Base-by-base conservation (phyloP, 2,329 filamentous ascomycete species). In the Periconia macrospinosa region DNA sequence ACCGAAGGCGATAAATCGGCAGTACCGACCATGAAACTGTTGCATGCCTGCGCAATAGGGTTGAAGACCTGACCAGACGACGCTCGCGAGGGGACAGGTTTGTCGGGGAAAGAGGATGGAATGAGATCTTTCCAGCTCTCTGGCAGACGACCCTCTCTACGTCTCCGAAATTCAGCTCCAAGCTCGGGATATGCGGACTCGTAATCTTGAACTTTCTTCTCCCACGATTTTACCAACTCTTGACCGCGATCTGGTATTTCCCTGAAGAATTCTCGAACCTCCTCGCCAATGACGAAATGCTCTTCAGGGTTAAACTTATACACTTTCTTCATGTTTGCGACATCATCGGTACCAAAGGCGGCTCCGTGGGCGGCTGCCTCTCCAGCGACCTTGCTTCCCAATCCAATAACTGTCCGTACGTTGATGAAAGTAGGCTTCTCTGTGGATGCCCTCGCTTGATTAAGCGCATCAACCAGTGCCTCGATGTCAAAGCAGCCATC, bases 11-110 rank as follows among this genome's bases (percentile, higher is more conserved):
- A 88, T 73, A 61, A 73, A 74, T 86, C 88, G 41, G 55, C 48
- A 7, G 54, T 62, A 80, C 90, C 78, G 83, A 96, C 91, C 78
- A 94, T 88, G 88, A 97, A 97, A 68, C 81, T 81, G 84, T 97
- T 97, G 66, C 97, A 78, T 77, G 96, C 92, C 70, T 97, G 88
- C 53, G 82, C 81, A 3, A 85, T 67, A 0, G 82, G 81, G 56
- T 84, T 85, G 58, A 77, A 78, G 1, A 81, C 76, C 3, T 82
- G 60, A 0, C 80, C 81, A 6, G 78, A 75, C 0, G 79, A 80
- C 57, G 81, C 81, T 47, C 81, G 72, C 2, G 80, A 79, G 0
- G 81, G 71, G 0, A 80, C 84, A 0, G 77, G 75, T 9, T 71
- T 68, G 2, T 74, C 76, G 0, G 81, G 77, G 56, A 83, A 77